A percentile compares a stretch with the other conserved stretches of the same genome.
phyloP scores from a whole-genome alignment of 75 land plant genomes.

The Azolla pinnata region DNA sequence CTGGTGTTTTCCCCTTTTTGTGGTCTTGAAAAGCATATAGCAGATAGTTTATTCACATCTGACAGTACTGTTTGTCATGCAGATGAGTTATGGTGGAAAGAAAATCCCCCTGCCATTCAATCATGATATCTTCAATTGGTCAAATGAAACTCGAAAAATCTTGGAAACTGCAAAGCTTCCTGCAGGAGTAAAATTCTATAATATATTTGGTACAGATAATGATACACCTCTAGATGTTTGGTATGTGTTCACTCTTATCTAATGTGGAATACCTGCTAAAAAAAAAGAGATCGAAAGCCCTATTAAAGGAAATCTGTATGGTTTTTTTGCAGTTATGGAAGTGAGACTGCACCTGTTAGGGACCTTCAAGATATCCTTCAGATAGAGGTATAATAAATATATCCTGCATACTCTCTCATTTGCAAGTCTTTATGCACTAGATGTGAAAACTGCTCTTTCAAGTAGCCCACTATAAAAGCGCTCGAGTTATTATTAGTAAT shows the following conservation, averaged over 20 bases:
- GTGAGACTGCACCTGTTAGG: slow-evolving; percentile 45
- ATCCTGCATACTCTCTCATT: too few relatives aligned
- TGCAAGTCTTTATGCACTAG: too few relatives aligned
- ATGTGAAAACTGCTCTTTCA: too few relatives aligned
- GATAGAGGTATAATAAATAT: slow-evolving; percentile 33
- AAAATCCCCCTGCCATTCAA: slow-evolving; percentile 72
- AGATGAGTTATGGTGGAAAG: slow-evolving; percentile 55
- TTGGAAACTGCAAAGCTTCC: slow-evolving; percentile 71
- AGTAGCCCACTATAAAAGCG: too few relatives aligned
- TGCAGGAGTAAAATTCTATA: slow-evolving; percentile 62
- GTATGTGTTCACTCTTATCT: slow-evolving; percentile 50
- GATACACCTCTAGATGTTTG: slow-evolving; percentile 85
- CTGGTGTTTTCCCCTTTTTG: not conserved
- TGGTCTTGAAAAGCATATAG: not conserved
- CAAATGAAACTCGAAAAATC: slow-evolving; percentile 54
- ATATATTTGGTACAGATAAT: slow-evolving; percentile 69
- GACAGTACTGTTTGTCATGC: slow-evolving; percentile 13
- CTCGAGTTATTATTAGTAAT: too few relatives aligned
- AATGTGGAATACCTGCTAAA: too few relatives aligned
- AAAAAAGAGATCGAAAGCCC: too few relatives aligned
- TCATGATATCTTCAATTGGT: slow-evolving; percentile 52
- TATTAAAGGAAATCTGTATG: too few relatives aligned
- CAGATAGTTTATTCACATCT: too few relatives aligned
- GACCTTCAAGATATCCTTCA: slow-evolving; percentile 38
- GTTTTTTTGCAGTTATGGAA: slow-evolving; percentile 74